Evolutionary conservation across 2,329 filamentous ascomycete species (phyloP).

Genomic region (Penicillium sp.): DNA sequence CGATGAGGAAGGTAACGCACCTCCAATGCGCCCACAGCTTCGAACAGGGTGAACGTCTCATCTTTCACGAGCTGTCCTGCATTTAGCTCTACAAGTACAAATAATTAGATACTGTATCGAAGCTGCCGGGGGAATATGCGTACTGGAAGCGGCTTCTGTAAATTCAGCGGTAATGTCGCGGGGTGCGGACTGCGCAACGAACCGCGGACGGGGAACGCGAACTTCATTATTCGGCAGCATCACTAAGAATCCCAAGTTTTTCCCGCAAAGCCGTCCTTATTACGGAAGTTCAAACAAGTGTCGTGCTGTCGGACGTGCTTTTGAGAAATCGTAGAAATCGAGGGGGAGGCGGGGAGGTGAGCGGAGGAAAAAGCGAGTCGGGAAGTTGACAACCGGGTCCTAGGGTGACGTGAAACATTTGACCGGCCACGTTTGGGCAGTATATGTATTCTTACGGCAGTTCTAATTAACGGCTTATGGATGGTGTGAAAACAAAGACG

Average conservation of each 20-base stretch:
- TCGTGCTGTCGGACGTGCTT: constrained; percentile 4
- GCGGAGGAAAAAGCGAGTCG: constrained; percentile 20
- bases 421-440: constrained; percentile 2
- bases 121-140: not conserved
- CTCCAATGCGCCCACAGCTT: constrained; percentile 72
- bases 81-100: constrained; percentile 51
- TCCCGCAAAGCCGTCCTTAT: constrained; percentile 22
- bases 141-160: constrained; percentile 45
- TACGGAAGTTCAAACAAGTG: constrained; percentile 4
- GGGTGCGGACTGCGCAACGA: constrained; percentile 31
- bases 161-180: constrained; percentile 52
- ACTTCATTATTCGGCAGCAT: constrained; percentile 32
- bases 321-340: constrained; percentile 9
- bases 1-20: constrained; percentile 26
- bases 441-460: constrained; percentile 5
- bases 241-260: constrained; percentile 14
- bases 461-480: constrained; percentile 3
- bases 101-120: constrained; percentile 1
- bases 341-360: constrained; percentile 12
- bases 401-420: constrained; percentile 18
- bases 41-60: constrained; percentile 86
- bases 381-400: constrained; percentile 9
- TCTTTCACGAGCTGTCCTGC: constrained; percentile 85
- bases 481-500: constrained; percentile 15
- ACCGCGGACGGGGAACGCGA: constrained; percentile 26